Conservation (phyloP, 2,329 filamentous ascomycete species). For the Penicillium sp. region DNA sequence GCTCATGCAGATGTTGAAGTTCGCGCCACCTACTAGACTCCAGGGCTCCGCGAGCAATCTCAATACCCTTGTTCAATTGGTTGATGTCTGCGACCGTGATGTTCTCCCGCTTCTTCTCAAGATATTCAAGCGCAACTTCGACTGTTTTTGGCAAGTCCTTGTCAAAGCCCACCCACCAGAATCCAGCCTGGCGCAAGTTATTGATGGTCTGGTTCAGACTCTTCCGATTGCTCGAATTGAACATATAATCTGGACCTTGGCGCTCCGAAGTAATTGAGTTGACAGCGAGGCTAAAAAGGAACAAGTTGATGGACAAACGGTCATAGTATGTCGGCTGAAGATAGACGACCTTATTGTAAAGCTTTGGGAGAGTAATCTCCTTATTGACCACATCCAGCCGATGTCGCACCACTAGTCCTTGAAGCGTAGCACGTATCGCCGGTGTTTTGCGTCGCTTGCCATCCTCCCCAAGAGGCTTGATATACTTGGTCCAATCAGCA, state of each 20-base stretch:
- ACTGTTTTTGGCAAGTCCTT: constrained; percentile 64
- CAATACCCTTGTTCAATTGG: constrained; percentile 65
- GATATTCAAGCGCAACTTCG: constrained; percentile 65
- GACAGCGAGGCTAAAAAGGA: constrained; percentile 77
- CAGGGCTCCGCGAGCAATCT: constrained; percentile 60
- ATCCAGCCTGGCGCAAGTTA: constrained; percentile 80
- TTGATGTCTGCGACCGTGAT: constrained; percentile 62
- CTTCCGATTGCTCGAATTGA: constrained; percentile 71
- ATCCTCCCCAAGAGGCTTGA: constrained; percentile 60
- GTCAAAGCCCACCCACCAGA: constrained; percentile 80
- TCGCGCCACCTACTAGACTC: constrained; percentile 63
- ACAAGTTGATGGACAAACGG: constrained; percentile 77
- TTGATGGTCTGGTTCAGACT: constrained; percentile 67
- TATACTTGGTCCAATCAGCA: constrained; percentile 70
- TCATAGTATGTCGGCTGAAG: constrained; percentile 84
- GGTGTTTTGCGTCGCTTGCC: constrained; percentile 49
- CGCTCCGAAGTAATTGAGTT: constrained; percentile 88
- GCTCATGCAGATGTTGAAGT: constrained; percentile 70
- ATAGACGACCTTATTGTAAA: constrained; percentile 69
- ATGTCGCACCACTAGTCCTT: constrained; percentile 80
- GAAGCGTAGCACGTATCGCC: constrained; percentile 65
- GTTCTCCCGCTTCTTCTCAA: constrained; percentile 59
- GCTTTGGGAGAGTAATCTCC: constrained; percentile 65
- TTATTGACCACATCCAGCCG: constrained; percentile 66
- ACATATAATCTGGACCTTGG: constrained; percentile 82